Evolutionary conservation across 2,329 filamentous ascomycete species (phyloP), one percentile per base, ranked within the genome.

Genomic region (Hansfordia pulvinata): DNA sequence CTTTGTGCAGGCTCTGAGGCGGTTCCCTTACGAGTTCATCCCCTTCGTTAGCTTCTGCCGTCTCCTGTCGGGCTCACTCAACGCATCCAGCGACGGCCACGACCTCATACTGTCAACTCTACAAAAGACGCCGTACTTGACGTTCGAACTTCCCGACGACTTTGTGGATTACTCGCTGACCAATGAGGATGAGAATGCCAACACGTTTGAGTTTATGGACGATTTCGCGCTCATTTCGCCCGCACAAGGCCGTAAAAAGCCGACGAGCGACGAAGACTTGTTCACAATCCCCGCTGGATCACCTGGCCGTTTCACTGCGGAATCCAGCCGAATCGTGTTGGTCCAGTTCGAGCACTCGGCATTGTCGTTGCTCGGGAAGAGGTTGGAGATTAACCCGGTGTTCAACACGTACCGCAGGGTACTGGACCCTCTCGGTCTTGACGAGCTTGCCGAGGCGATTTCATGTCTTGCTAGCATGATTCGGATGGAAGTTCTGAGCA

Each of bases 21-120:
- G 88, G 29, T 94, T 85, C 44, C 88, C 88, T 0, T 88, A 82
- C 49, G 88, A 94, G 52, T 76, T 82, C 24, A 52, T 75, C 3
- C 84, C 86, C 1, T 83, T 93, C 40, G 54, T 92, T 33, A 71
- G 68, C 28, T 56, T 92, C 20, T 78, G 74, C 44, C 74, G 73
- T 29, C 69, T 67, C 20, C 54, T 93, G 10, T 67, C 65, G 55
- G 72, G 34, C 34, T 64, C 43, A 50, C 59, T 39, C 38, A 32
- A 35, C 26, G 28, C 27, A 8, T 42, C 49, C 8, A 46, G 49
- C 11, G 42, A 47, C 10, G 50, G 50, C 6, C 44, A 52, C 7
- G 54, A 58, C 23, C 41, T 62, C 21, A 62, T 85, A 8, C 52
- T 78, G 19, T 56, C 64, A n/a, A 59, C 77, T 29, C 59, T 94